phyloP scores from a whole-genome alignment of 306 rosid species.

The Pterocarpus santalinus region DNA sequence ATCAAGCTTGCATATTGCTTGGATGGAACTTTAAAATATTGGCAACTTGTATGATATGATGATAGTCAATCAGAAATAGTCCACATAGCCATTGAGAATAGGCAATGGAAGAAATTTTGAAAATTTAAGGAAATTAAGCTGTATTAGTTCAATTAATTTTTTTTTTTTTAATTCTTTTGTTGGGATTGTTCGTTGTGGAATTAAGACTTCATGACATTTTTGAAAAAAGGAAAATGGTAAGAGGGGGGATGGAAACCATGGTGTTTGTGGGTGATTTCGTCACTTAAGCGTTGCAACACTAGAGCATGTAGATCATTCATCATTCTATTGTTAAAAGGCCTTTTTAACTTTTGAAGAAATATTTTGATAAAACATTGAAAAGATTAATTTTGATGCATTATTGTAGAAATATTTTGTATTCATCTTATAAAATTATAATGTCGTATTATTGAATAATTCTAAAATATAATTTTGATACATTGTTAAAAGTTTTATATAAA shows the following conservation, averaged over 20 bases:
- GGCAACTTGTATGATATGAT: constrained; percentile 25
- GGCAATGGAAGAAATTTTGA: background rate
- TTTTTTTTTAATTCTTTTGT: background rate
- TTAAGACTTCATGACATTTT: background rate
- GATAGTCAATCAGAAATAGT: background rate
- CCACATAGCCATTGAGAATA: background rate
- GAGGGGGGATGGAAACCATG: background rate
- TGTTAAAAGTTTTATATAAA: too few species aligned
- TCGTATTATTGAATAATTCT: too few species aligned
- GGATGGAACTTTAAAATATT: constrained; percentile 20
- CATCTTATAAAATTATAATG: too few species aligned
- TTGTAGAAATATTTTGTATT: too few species aligned
- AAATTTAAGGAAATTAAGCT: background rate
- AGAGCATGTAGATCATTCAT: background rate
- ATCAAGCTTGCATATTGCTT: constrained; percentile 19
- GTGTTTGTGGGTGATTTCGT: too few species aligned
- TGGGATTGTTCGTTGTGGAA: background rate
- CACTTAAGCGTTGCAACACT: background rate
- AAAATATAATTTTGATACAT: too few species aligned
- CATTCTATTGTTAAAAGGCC: too few species aligned
- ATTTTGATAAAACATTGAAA: too few species aligned
- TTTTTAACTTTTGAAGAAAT: too few species aligned
- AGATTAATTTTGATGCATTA: too few species aligned
- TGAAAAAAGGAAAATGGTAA: too few species aligned
- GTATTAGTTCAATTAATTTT: background rate